Conservation (phyloP, 2,329 filamentous ascomycete species). For the Epichloe sibirici region DNA sequence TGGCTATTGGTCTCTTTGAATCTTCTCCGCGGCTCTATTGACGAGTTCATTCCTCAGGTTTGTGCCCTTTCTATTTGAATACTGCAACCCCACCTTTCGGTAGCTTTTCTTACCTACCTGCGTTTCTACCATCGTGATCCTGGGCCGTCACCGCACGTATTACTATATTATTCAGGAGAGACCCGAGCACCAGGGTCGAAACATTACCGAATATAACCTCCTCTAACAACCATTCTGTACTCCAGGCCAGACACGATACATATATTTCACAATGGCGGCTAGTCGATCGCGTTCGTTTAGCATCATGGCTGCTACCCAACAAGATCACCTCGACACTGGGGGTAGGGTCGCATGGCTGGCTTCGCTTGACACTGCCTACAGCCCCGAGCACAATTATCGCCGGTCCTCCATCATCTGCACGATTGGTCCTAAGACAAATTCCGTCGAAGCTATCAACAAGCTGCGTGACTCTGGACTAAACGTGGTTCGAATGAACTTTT, state of each 20-base stretch:
- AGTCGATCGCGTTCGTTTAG: constrained; percentile 22
- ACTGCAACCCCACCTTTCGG: not conserved
- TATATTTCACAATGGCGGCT: constrained; percentile 20
- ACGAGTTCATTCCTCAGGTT: not conserved
- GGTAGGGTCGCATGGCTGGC: constrained; percentile 55
- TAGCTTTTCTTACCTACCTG: not conserved
- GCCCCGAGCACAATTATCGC: constrained; percentile 80
- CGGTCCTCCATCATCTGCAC: constrained; percentile 98
- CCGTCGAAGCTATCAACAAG: constrained; percentile 88
- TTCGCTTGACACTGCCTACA: constrained; percentile 76
- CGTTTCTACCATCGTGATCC: not conserved
- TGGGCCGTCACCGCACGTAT: not conserved
- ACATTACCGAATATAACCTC: not conserved
- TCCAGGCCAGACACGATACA: constrained; percentile 2
- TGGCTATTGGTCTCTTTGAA: not conserved
- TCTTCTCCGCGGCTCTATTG: not conserved
- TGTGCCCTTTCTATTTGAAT: not conserved
- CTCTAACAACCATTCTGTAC: not conserved
- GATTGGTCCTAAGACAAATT: constrained; percentile 99
- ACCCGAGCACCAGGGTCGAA: not conserved
- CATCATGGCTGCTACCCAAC: constrained; percentile 51
- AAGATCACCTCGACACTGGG: constrained; percentile 76
- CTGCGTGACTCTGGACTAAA: constrained; percentile 87
- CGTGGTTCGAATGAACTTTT: constrained; percentile 99
- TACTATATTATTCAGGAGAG: not conserved